Evolutionary conservation across 192 early-diverging fungal genomes (phyloP), one percentile per base, ranked within the genome.

Genomic region (Coemansia sp.): DNA sequence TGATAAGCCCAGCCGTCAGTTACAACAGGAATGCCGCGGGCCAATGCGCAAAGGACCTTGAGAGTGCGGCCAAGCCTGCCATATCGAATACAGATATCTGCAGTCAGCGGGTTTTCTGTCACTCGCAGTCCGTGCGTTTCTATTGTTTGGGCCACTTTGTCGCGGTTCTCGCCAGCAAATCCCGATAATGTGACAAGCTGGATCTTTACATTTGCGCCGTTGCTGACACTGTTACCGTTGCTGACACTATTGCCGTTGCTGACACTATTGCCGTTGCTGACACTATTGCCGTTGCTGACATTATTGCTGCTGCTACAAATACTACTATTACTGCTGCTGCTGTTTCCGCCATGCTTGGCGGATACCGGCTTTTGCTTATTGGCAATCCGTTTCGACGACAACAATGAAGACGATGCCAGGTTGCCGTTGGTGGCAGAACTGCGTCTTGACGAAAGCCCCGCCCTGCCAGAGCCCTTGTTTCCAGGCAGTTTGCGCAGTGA

Each of bases 1-100:
- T 41, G 43, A 32, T 45, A 46, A 0, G 54, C 39, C 69, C 69
- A 75, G 36, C 52, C 15, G 12, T 48, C 26, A 0, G 67, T 11
- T 10, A 82, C 74, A 4, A 82, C 55, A 5, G 79, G 79, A 13
- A 32, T 67, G 51, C 79, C 79, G 40, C 74, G 79, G 0, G 70
- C 74, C 64, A 82, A 22, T 0, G 79, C 74, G 41, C 79, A 82
- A 1, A 82, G 67, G 11, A 82, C 79, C 18, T 82, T 82, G 49
- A 76, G 67, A 1, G 74, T 82, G 60, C 79, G 74, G 18, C 65
- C 67, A 13, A 82, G 68, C 26, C 55, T 48, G 13, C 69, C 71
- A 9, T 69, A 48, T 11, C 65, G 67, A 9, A 82, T 40, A n/a
- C 79, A 82, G 1, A 71, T n/a, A 15, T 58, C 41, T 22, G 79